phyloP scores from a whole-genome alignment of 306 rosid species.

The Betula pendula region DNA sequence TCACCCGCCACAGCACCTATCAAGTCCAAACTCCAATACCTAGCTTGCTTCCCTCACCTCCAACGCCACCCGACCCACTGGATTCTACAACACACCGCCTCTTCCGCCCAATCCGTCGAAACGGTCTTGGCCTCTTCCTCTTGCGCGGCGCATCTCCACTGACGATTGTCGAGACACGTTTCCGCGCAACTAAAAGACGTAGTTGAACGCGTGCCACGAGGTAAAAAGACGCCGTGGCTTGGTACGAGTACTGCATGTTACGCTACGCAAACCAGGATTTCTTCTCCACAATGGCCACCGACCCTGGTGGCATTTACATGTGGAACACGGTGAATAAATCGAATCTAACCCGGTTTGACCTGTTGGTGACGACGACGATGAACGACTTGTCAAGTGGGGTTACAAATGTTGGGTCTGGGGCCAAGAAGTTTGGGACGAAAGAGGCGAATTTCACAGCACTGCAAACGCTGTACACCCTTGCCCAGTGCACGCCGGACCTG shows the following conservation, averaged over 20 bases:
- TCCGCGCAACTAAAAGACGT: constrained; percentile 30
- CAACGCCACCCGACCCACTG: constrained; percentile 27
- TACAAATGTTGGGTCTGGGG: neutral
- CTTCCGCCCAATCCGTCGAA: neutral
- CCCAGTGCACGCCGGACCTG: constrained; percentile 37
- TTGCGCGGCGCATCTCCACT: constrained; percentile 41
- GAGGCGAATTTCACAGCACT: constrained; percentile 13
- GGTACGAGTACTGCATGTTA: constrained; percentile 50
- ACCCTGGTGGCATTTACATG: no score
- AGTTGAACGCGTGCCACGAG: constrained; percentile 20
- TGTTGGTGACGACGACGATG: neutral
- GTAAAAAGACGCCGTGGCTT: constrained; percentile 35
- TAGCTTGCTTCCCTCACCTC: constrained; percentile 4
- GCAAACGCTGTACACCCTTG: constrained; percentile 28
- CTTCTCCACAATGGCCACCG: constrained; percentile 23
- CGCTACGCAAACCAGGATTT: constrained; percentile 27
- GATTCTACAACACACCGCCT: constrained; percentile 43
- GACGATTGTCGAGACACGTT: constrained; percentile 38
- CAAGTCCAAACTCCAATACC: no score
- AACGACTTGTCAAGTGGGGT: neutral
- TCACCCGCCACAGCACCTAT: no score
- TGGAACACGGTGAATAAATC: no score
- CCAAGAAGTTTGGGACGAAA: constrained; percentile 31
- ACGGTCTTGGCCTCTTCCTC: constrained; percentile 44
- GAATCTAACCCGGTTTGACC: neutral